phyloP scores from a whole-genome alignment of 2,329 filamentous ascomycete species.

The Ceratocystis lukuohia region DNA sequence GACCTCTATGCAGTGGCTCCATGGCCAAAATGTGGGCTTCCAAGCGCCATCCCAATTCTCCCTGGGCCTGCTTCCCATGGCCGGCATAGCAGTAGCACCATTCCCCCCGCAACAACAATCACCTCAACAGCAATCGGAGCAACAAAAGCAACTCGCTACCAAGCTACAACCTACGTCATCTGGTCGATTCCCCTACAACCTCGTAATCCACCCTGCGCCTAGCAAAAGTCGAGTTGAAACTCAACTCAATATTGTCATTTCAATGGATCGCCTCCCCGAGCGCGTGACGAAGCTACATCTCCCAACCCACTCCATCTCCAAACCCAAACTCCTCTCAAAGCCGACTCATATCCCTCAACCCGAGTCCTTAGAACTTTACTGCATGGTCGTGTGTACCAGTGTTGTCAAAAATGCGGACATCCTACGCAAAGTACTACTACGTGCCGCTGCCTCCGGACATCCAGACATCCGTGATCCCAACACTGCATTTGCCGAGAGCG shows the following conservation, averaged over 20 bases:
- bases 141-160: background rate
- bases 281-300: conserved; percentile 72
- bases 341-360: conserved; percentile 49
- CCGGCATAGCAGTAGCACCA: background rate
- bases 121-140: conserved; percentile 8
- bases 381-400: conserved; percentile 79
- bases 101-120: conserved; percentile 8
- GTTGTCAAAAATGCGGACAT: conserved; percentile 65
- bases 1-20: conserved; percentile 14
- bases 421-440: conserved; percentile 52
- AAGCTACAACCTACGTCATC: background rate
- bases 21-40: conserved; percentile 12
- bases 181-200: conserved; percentile 15
- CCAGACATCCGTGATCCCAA: conserved; percentile 25
- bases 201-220: conserved; percentile 19
- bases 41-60: conserved; percentile 14
- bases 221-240: conserved; percentile 62
- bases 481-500: conserved; percentile 32
- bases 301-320: conserved; percentile 82
- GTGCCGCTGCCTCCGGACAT: conserved; percentile 33
- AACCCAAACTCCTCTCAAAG: conserved; percentile 78
- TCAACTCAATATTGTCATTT: conserved; percentile 80
- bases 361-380: conserved; percentile 67
- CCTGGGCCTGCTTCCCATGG: conserved; percentile 15
- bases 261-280: conserved; percentile 58